Conservation (phyloP, 2,329 filamentous ascomycete species). For the Fusarium napiforme region DNA sequence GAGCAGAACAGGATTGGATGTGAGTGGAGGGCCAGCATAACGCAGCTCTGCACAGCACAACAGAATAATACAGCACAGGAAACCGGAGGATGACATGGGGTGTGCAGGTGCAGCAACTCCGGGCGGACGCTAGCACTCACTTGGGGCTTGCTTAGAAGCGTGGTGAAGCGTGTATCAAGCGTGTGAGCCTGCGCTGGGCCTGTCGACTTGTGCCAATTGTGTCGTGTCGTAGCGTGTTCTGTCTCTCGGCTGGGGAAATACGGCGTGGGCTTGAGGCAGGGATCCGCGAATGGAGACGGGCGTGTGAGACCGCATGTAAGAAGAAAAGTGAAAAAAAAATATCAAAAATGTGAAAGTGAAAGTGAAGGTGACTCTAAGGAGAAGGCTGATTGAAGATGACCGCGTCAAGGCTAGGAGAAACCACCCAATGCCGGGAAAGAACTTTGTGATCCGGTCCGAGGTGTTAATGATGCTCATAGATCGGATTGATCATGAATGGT, state of each 20-base stretch:
- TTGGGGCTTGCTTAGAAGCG: slow-evolving; percentile 30
- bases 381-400: slow-evolving; percentile 21
- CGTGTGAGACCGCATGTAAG: slow-evolving; percentile 33
- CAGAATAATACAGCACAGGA: slow-evolving; percentile 19
- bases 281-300: slow-evolving; percentile 42
- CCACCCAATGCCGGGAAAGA: slow-evolving; percentile 1
- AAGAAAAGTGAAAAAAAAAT: not conserved
- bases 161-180: slow-evolving; percentile 39
- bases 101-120: slow-evolving; percentile 29
- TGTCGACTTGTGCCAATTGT: slow-evolving; percentile 43
- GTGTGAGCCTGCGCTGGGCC: slow-evolving; percentile 33
- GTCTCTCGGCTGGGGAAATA: slow-evolving; percentile 43
- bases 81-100: slow-evolving; percentile 32
- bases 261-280: slow-evolving; percentile 40
- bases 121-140: slow-evolving; percentile 32
- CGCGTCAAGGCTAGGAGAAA: slow-evolving; percentile 14
- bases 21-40: slow-evolving; percentile 31
- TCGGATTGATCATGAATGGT: slow-evolving; percentile 1
- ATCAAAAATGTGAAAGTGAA: slow-evolving; percentile 7
- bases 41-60: slow-evolving; percentile 14
- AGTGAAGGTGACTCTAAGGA: slow-evolving; percentile 1
- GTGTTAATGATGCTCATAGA: slow-evolving; percentile 9
- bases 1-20: slow-evolving; percentile 33
- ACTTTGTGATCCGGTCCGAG: not conserved
- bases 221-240: slow-evolving; percentile 47